Evolutionary conservation across 352 stramenopile genomes (phyloP).

Genomic region (Phytophthora foliorum): DNA sequence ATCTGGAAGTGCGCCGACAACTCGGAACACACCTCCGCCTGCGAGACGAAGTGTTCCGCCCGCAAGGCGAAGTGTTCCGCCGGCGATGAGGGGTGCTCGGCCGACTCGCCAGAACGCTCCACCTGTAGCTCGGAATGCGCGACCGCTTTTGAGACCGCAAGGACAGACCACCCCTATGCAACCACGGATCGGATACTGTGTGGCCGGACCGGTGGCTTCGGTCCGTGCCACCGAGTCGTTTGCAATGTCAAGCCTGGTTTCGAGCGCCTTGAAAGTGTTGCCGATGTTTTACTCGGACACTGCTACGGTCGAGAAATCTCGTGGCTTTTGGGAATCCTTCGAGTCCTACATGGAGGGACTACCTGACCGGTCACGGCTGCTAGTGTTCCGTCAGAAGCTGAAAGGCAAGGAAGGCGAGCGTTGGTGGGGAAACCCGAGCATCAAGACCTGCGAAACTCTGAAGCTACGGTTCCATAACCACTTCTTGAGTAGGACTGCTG

Average conservation of each 20-base stretch:
- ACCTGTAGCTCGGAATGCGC: too few relatives aligned
- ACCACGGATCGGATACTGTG: too few relatives aligned
- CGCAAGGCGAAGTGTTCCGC: too few relatives aligned
- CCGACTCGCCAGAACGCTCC: too few relatives aligned
- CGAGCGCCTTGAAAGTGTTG: background rate
- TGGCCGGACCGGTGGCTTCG: background rate
- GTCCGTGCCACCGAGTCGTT: background rate
- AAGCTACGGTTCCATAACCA: conserved; percentile 14
- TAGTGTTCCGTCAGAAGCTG: background rate
- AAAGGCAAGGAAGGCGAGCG: background rate
- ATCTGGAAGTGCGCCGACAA: too few relatives aligned
- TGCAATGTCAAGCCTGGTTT: background rate
- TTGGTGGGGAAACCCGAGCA: conserved; percentile 7
- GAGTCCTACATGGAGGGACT: background rate
- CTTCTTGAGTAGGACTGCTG: background rate
- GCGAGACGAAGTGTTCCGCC: too few relatives aligned
- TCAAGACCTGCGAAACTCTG: background rate
- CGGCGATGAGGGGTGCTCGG: too few relatives aligned
- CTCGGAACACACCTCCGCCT: too few relatives aligned
- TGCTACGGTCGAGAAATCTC: conserved; percentile 4
- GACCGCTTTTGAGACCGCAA: too few relatives aligned
- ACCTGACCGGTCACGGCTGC: background rate
- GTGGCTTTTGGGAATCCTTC: background rate
- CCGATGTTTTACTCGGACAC: background rate
- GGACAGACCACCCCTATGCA: too few relatives aligned